Conservation (phyloP, 129 eudicot species). For the Flaveria sonorensis region DNA sequence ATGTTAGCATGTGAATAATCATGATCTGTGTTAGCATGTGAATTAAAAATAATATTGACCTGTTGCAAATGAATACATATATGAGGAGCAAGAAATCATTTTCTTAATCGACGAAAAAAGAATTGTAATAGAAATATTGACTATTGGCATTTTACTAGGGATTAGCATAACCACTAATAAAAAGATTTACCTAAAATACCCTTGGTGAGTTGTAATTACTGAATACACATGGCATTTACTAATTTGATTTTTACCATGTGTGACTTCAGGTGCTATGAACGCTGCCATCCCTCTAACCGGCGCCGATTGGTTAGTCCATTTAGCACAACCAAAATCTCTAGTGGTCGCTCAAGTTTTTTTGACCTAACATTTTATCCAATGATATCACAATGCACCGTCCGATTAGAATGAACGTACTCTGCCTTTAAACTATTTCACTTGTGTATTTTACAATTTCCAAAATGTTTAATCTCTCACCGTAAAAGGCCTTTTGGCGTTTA, state of each 20-base stretch:
- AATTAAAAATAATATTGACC: too few relatives aligned
- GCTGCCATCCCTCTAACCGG: constrained; percentile 62
- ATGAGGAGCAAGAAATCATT: too few relatives aligned
- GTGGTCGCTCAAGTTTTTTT: constrained; percentile 46
- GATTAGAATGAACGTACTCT: constrained; percentile 64
- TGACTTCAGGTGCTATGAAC: constrained; percentile 83
- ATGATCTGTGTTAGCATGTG: too few relatives aligned
- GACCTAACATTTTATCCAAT: constrained; percentile 58
- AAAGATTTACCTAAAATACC: too few relatives aligned
- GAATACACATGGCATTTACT: too few relatives aligned
- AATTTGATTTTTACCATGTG: constrained; percentile 73
- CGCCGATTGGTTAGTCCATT: constrained; percentile 27
- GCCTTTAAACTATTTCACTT: constrained; percentile 48
- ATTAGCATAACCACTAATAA: too few relatives aligned
- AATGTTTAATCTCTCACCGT: constrained; percentile 37
- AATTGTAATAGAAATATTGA: too few relatives aligned
- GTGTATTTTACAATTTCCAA: constrained; percentile 46
- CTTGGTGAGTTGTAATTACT: too few relatives aligned
- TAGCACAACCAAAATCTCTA: constrained; percentile 80
- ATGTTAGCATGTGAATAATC: too few relatives aligned
- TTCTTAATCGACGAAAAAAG: too few relatives aligned
- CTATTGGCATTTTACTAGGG: too few relatives aligned
- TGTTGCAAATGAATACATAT: too few relatives aligned
- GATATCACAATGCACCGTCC: constrained; percentile 76
- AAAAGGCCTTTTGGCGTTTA: constrained; percentile 18